A percentile compares a stretch with the other conserved stretches of the same genome.
Conservation (phyloP, 2,329 filamentous ascomycete species). For the Hypomyces rosellus region DNA sequence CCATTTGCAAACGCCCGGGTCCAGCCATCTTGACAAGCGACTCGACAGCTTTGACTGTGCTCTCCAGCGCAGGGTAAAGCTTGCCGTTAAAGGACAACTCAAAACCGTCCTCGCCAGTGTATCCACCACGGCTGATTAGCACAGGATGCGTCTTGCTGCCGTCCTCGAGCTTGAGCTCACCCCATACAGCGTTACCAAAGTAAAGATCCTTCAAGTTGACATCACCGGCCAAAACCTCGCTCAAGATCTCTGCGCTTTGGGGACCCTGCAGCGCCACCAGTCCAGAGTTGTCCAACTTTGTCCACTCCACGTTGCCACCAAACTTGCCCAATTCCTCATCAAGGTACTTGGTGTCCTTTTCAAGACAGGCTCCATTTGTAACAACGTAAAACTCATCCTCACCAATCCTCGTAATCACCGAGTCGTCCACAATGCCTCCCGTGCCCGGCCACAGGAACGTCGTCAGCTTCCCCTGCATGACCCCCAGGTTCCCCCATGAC, state of each 20-base stretch:
- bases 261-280: conserved; percentile 89
- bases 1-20: conserved; percentile 60
- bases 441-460: conserved; percentile 70
- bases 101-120: conserved; percentile 97
- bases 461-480: conserved; percentile 74
- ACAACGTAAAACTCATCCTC: conserved; percentile 82
- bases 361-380: conserved; percentile 86
- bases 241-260: conserved; percentile 62
- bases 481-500: conserved; percentile 55
- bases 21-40: conserved; percentile 61
- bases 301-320: conserved; percentile 56
- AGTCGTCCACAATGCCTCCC: conserved; percentile 93
- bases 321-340: conserved; percentile 57
- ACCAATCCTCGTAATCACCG: conserved; percentile 76
- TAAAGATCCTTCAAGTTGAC: conserved; percentile 61
- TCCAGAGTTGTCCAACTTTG: conserved; percentile 64
- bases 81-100: conserved; percentile 71
- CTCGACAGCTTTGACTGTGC: conserved; percentile 53
- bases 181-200: conserved; percentile 70
- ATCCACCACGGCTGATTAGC: conserved; percentile 80
- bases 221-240: conserved; percentile 49
- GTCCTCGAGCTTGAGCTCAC: conserved; percentile 56
- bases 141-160: conserved; percentile 35
- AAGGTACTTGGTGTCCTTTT: conserved; percentile 80
- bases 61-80: conserved; percentile 34